Conservation (phyloP, 768 basidiomycete species). For the Gloeopeniophorella convolvens region DNA sequence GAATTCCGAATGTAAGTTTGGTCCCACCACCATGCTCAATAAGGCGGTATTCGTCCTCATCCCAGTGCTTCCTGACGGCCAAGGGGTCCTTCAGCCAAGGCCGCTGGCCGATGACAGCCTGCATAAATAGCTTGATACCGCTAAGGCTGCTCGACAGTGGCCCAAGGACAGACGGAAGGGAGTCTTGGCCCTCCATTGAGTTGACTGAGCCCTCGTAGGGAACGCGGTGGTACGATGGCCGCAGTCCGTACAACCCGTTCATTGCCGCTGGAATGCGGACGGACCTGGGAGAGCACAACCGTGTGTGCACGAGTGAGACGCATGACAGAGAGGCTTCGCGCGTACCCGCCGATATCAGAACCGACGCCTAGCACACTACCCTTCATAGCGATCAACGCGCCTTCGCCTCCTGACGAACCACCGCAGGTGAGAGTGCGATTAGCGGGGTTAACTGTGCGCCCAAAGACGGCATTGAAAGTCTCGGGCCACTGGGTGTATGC, state of each 20-base stretch:
- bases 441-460: conserved; percentile 69
- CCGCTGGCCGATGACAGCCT: conserved; percentile 49
- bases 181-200: conserved; percentile 65
- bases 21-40: conserved; percentile 50
- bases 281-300: conserved; percentile 38
- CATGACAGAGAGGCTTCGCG: conserved; percentile 2
- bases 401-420: conserved; percentile 85
- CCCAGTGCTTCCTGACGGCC: conserved; percentile 53
- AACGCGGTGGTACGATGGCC: conserved; percentile 61
- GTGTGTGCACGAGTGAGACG: not conserved
- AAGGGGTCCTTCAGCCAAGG: conserved; percentile 68
- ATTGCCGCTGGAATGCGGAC: conserved; percentile 64
- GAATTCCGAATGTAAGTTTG: conserved; percentile 26
- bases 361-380: conserved; percentile 58
- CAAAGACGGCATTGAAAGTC: conserved; percentile 73
- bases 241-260: conserved; percentile 64
- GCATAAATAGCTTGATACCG: conserved; percentile 61
- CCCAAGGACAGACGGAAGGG: conserved; percentile 65
- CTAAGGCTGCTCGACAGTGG: conserved; percentile 54
- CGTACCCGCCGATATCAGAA: conserved; percentile 74
- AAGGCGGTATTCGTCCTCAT: conserved; percentile 51
- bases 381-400: conserved; percentile 58
- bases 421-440: conserved; percentile 68
- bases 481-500: conserved; percentile 55
- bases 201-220: conserved; percentile 66